Base-by-base conservation (phyloP, 73 alveolate species). In the Effrenium voratum region DNA sequence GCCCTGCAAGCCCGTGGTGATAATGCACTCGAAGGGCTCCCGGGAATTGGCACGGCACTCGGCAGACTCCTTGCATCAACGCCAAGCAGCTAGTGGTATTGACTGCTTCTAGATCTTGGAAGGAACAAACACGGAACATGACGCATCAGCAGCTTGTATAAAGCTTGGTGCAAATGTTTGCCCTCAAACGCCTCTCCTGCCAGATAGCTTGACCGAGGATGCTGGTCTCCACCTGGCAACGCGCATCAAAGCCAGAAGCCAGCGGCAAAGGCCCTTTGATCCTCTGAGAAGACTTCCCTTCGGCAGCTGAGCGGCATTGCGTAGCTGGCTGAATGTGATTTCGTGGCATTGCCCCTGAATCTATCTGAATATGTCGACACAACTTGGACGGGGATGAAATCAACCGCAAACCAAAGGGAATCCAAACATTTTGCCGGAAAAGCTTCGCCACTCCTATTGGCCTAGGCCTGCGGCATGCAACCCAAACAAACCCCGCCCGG, bases 21-120 rank as follows among this genome's bases (percentile, higher is more conserved):
- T 87, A 12, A 32, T 19, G 95, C 95, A 87, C 41, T 76, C 12
- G 79, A 87, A 87, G 38, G 95, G 95, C 85, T 36, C 95, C 6
- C 95, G 95, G 1, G 95, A 84, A 38, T 87, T 87, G 47, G 84
- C 85, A 46, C 95, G 60, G 70, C 95, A 87, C 28, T 87, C 95
- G 30, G 85, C 40, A 12, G 95, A 87, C 95, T 87, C 95, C 95
- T 87, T 40, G 32, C 28, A 36, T 55, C n/a, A n/a, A n/a, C n/a
- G n/a, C n/a, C n/a, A n/a, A n/a, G n/a, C n/a, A n/a, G n/a, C n/a
- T n/a, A n/a, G n/a, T n/a, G n/a, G n/a, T n/a, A n/a, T n/a, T n/a
- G n/a, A n/a, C n/a, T n/a, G n/a, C n/a, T n/a, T n/a, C n/a, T n/a
- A n/a, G n/a, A n/a, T n/a, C n/a, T n/a, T n/a, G n/a, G n/a, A n/a